A percentile compares a stretch with the other conserved stretches of the same genome.
Conservation (phyloP, 2,329 filamentous ascomycete genomes). For the Penicillium sp. region DNA sequence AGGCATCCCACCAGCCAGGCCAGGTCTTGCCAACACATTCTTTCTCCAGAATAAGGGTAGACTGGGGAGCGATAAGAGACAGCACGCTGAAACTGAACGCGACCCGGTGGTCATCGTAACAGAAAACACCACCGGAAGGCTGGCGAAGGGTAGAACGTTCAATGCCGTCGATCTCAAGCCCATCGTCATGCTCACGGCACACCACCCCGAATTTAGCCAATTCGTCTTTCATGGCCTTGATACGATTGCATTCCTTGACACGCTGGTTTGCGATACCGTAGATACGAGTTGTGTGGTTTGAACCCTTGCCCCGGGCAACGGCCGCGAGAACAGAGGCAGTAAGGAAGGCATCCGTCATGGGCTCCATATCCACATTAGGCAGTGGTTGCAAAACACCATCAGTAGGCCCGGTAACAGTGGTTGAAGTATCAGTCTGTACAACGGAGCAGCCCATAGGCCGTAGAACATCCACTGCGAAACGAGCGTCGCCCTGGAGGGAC, state of each 20-base stretch:
- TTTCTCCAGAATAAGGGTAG: slow-evolving; percentile 79
- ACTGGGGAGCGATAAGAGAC: slow-evolving; percentile 66
- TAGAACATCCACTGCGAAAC: slow-evolving; percentile 87
- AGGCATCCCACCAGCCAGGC: slow-evolving; percentile 96
- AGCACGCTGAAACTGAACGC: slow-evolving; percentile 98
- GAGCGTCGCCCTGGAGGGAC: slow-evolving; percentile 91
- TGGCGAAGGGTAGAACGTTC: slow-evolving; percentile 53
- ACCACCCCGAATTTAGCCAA: slow-evolving; percentile 88
- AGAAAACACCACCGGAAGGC: slow-evolving; percentile 71
- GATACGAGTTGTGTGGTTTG: slow-evolving; percentile 70
- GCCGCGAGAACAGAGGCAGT: slow-evolving; percentile 92
- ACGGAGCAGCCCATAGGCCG: slow-evolving; percentile 92
- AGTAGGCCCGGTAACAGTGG: slow-evolving; percentile 87
- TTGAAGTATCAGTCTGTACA: slow-evolving; percentile 78
- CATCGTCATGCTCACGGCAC: slow-evolving; percentile 87
- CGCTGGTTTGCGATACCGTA: slow-evolving; percentile 95
- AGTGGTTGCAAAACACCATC: slow-evolving; percentile 72
- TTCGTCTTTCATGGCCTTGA: slow-evolving; percentile 91
- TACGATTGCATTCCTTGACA: slow-evolving; percentile 97
- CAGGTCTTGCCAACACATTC: slow-evolving; percentile 97
- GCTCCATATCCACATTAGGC: slow-evolving; percentile 90
- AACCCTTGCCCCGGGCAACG: slow-evolving; percentile 70
- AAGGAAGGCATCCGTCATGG: slow-evolving; percentile 98
- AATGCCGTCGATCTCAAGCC: slow-evolving; percentile 68
- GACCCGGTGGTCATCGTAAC: slow-evolving; percentile 96